Evolutionary conservation across 176 grass and related monocot genomes (phyloP).

Genomic region (Carex pumila): DNA sequence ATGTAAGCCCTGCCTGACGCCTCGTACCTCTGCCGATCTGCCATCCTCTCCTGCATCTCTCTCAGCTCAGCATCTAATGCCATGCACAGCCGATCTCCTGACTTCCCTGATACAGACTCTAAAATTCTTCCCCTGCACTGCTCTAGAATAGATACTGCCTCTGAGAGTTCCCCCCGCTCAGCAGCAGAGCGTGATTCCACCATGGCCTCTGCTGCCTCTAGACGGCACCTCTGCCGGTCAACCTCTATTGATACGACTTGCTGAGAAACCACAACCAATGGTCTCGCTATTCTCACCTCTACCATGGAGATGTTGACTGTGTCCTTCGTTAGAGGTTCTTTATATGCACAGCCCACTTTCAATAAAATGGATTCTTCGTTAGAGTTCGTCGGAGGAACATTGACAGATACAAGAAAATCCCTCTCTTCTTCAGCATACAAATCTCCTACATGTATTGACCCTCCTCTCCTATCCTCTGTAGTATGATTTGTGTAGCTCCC

Average conservation of each 20-base stretch:
- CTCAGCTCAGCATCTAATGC: conserved; percentile 66
- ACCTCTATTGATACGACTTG: conserved; percentile 62
- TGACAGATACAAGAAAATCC: conserved; percentile 78
- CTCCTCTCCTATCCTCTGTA: conserved; percentile 42
- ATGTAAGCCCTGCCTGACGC: conserved; percentile 66
- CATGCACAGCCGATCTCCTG: conserved; percentile 55
- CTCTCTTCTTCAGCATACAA: conserved; percentile 88
- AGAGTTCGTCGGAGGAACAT: conserved; percentile 34
- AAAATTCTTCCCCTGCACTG: conserved; percentile 54
- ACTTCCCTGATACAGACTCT: conserved; percentile 46
- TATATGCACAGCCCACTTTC: conserved; percentile 59
- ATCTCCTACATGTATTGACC: conserved; percentile 66
- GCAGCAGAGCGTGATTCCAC: conserved; percentile 55
- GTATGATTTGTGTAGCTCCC: conserved; percentile 63
- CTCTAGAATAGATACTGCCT: conserved; percentile 61
- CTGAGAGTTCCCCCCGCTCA: conserved; percentile 45
- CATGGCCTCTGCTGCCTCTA: conserved; percentile 85
- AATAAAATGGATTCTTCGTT: conserved; percentile 39
- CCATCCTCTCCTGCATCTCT: conserved; percentile 91
- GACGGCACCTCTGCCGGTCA: conserved; percentile 73
- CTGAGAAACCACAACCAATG: conserved; percentile 29
- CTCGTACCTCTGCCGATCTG: conserved; percentile 58
- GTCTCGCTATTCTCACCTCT: conserved; percentile 64
- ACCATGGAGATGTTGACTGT: conserved; percentile 44
- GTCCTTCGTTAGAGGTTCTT: conserved; percentile 66